A percentile compares a stretch with the other conserved stretches of the same genome.
These are phyloP conservation scores for Geranium brycei DNA, from an alignment of 345 rosid genomes.

Conservation along the genomic window DNA sequence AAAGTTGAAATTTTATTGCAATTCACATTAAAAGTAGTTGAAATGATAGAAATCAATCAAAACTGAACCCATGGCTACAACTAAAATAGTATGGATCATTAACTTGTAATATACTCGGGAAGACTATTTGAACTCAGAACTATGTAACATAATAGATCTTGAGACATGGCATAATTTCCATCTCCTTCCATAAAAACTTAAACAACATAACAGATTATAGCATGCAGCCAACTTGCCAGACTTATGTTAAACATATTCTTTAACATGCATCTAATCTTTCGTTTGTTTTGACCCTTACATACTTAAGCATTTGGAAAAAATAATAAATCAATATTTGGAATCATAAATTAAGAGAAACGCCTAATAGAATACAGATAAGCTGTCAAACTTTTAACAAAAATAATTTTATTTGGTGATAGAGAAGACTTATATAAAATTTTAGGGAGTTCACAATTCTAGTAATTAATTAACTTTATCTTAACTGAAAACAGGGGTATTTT, in stretches of 20 bases:
- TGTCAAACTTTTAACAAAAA: not conserved
- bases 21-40: not conserved
- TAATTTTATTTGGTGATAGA: too few species aligned
- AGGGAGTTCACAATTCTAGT: too few species aligned
- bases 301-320: not conserved
- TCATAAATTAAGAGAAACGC: not conserved
- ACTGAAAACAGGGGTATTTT: too few species aligned
- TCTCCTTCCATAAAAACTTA: too few species aligned
- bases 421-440: too few species aligned
- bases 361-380: not conserved
- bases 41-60: not conserved
- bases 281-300: not conserved
- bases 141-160: too few species aligned
- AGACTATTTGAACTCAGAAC: not conserved
- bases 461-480: too few species aligned
- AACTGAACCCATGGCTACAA: not conserved
- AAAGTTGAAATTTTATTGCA: not conserved
- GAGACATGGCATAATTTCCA: too few species aligned
- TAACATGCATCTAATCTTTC: not conserved
- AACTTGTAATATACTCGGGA: not conserved
- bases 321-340: not conserved
- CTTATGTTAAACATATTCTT: not conserved
- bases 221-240: too few species aligned
- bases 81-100: too few species aligned
- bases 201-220: too few species aligned